Base-by-base conservation (phyloP, 495 filamentous ascomycete genomes). In the Penicilliopsis zonata region DNA sequence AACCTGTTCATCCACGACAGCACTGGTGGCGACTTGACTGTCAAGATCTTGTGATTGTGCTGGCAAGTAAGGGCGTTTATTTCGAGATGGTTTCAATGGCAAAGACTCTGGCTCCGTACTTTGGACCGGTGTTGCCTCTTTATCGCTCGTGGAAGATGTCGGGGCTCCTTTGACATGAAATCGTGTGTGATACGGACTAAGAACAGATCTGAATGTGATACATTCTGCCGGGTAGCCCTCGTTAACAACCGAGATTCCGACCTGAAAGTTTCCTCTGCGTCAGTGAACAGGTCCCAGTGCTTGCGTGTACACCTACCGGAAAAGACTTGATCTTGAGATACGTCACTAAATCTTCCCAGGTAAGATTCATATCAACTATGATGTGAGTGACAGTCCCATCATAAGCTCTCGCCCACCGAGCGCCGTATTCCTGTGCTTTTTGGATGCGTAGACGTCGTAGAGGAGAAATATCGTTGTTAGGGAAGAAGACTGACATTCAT, bases 181-280 rank as follows among this genome's bases (percentile, higher is more conserved):
- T 6, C 67, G 65, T 2, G 35, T 30, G 30, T 84, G 76, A 1
- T 53, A 48, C 3, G 72, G 57, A 37, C 75, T 70, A 3, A 87
- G 46, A 0, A 90, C 36, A 0, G 59, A 47, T 2, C 60, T 53
- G 35, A 68, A 79, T 18, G 61, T 57, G 20, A 90, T 73, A 34
- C 86, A 95, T 9, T 95, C 84, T 0, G 83, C 53, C 3, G 82
- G 74, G 45, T 86, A 98, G 2, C 61, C 54, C 31, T 90, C 83
- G 36, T 86, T 81, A 10, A 94, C 86, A 0, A 88, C 31, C 25
- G 53, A 47, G 10, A 80, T 44, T 4, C 55, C 43, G 5, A 53
- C 35, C 74, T 79, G n/a, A n/a, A n/a, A n/a, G n/a, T n/a, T n/a
- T n/a, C n/a, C n/a, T n/a, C n/a, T n/a, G n/a, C n/a, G n/a, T n/a